Conservation (phyloP, 78 protist genomes). For the Dictyostelium brefeldianum region DNA sequence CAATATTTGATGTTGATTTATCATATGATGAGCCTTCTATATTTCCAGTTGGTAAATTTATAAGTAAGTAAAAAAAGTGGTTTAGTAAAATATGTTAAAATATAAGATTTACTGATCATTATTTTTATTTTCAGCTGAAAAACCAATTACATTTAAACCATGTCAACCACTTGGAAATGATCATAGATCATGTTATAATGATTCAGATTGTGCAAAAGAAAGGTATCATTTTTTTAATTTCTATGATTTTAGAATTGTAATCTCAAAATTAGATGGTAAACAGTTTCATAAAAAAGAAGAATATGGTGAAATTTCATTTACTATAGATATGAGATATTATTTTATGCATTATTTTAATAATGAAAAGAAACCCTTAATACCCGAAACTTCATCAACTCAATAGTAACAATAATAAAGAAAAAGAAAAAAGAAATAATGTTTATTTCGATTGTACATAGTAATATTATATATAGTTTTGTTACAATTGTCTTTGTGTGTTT, state of each 20-base stretch:
- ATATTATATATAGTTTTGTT: background rate
- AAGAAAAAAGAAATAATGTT: background rate
- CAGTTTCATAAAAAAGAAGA: background rate
- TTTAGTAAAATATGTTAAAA: too few relatives aligned
- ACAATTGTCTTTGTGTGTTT: background rate
- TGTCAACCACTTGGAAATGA: constrained; percentile 9
- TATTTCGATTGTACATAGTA: background rate
- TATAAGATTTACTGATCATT: background rate
- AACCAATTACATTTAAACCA: background rate
- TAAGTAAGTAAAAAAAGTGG: constrained; percentile 5
- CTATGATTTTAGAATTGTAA: background rate
- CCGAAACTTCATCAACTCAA: too few relatives aligned
- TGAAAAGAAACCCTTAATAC: background rate
- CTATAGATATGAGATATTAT: constrained; percentile 26
- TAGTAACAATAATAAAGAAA: background rate
- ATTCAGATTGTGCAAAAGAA: background rate
- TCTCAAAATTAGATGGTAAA: background rate
- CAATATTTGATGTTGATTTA: background rate
- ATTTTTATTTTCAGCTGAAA: background rate
- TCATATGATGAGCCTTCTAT: background rate
- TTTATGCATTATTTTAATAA: constrained; percentile 36
- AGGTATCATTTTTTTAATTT: constrained; percentile 17
- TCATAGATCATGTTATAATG: constrained; percentile 3
- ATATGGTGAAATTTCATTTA: background rate
- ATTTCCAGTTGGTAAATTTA: background rate